Conservation (phyloP, 2,329 filamentous ascomycete species). For the Aureobasidium sp. region DNA sequence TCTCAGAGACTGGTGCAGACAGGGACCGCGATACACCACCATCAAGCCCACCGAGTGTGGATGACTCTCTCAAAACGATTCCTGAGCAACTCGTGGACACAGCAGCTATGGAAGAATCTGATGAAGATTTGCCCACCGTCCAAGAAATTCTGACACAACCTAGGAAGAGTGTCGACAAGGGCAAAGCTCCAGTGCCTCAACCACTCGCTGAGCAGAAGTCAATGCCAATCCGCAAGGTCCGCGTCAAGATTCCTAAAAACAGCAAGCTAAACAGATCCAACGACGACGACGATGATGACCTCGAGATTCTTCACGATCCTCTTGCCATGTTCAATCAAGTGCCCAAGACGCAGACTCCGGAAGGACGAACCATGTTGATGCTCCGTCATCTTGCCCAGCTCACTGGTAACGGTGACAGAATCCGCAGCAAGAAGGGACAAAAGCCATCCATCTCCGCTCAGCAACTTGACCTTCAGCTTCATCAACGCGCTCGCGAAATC, state of each 20-base stretch:
- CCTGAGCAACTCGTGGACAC: not conserved
- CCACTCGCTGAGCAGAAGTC: not conserved
- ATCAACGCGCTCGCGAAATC: conserved; percentile 70
- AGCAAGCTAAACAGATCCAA: not conserved
- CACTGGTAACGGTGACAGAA: conserved; percentile 26
- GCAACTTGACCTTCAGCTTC: conserved; percentile 62
- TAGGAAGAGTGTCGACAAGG: conserved; percentile 20
- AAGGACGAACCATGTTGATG: conserved; percentile 28
- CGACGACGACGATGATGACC: conserved; percentile 45
- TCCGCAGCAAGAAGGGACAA: conserved; percentile 53
- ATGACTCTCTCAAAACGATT: not conserved
- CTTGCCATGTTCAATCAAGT: conserved; percentile 34
- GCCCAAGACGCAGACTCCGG: conserved; percentile 20
- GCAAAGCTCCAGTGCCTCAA: conserved; percentile 15
- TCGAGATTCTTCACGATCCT: conserved; percentile 54
- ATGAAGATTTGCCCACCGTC: conserved; percentile 35
- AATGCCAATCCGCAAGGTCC: not conserved
- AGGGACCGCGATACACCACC: conserved; percentile 35
- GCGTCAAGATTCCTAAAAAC: conserved; percentile 9
- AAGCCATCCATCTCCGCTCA: conserved; percentile 57
- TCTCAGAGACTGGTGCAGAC: conserved; percentile 55
- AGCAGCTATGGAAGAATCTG: conserved; percentile 22
- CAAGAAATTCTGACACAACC: conserved; percentile 29
- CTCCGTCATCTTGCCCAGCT: conserved; percentile 30
- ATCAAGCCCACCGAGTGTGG: conserved; percentile 35